These are phyloP conservation scores for Pseudopyricularia javanii DNA, from an alignment of 2,329 filamentous ascomycete species.

Conservation along the genomic window DNA sequence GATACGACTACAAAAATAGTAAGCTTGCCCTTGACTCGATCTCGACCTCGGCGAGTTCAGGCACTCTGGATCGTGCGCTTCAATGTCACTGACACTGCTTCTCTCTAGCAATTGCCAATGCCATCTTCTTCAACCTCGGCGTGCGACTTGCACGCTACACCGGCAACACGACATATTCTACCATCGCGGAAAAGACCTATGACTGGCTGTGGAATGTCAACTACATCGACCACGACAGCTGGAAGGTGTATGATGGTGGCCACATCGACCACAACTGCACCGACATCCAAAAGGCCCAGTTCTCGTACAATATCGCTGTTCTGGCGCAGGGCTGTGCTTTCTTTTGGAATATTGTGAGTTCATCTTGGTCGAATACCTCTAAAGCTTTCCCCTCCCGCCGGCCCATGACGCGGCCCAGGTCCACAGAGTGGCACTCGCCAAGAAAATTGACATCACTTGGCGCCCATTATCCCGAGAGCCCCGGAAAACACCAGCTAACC, in stretches of 20 bases:
- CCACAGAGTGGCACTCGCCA: neutral
- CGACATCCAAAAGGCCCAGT: slow-evolving; percentile 48
- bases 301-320: slow-evolving; percentile 54
- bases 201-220: slow-evolving; percentile 44
- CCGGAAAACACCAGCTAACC: neutral
- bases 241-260: slow-evolving; percentile 51
- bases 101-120: slow-evolving; percentile 37
- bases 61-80: neutral
- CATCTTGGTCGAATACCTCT: neutral
- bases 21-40: neutral
- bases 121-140: slow-evolving; percentile 51
- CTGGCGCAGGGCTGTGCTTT: slow-evolving; percentile 51
- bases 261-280: slow-evolving; percentile 47
- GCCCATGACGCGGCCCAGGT: neutral
- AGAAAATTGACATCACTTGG: neutral
- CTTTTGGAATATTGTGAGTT: slow-evolving; percentile 52
- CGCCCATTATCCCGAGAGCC: neutral
- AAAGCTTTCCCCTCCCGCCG: neutral
- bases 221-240: slow-evolving; percentile 42
- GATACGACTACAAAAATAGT: slow-evolving; percentile 63
- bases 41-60: neutral
- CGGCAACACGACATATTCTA: slow-evolving; percentile 49
- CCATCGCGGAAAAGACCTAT: slow-evolving; percentile 49
- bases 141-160: slow-evolving; percentile 64
- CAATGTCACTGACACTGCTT: neutral